Evolutionary conservation across 352 stramenopile genomes (phyloP).

Genomic region (Phytophthora brassicae): DNA sequence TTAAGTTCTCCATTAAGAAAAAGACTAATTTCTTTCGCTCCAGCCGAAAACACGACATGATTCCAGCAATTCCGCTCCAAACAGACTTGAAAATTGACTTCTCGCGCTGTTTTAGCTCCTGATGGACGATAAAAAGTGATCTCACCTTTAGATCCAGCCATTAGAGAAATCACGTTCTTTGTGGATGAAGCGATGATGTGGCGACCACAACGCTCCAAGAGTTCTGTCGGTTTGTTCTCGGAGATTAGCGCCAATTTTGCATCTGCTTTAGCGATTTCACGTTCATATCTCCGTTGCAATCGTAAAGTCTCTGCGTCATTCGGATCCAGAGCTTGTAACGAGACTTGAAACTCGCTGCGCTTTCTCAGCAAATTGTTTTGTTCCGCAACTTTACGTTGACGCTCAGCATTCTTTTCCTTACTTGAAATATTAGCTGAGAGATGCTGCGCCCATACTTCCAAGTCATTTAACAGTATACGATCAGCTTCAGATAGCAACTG

Average conservation of each 20-base stretch:
- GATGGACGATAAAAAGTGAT: conserved; percentile 45
- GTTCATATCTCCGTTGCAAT: conserved; percentile 50
- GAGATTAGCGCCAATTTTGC: conserved; percentile 54
- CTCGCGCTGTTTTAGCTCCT: conserved; percentile 27
- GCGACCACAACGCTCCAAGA: conserved; percentile 52
- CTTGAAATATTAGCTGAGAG: conserved; percentile 11
- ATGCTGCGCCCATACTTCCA: conserved; percentile 43
- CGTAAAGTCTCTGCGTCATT: conserved; percentile 30
- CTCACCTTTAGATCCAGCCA: conserved; percentile 29
- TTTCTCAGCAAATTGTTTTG: conserved; percentile 70
- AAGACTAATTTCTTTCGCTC: conserved; percentile 48
- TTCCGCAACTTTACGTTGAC: conserved; percentile 43
- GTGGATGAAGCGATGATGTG: conserved; percentile 66
- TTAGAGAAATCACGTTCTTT: conserved; percentile 55
- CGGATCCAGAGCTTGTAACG: conserved; percentile 28
- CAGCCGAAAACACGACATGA: conserved; percentile 59
- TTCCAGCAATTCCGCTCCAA: conserved; percentile 57
- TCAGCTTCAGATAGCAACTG: conserved; percentile 43
- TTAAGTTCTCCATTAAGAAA: conserved; percentile 50
- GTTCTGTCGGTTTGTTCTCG: conserved; percentile 45
- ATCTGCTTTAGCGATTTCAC: conserved; percentile 62
- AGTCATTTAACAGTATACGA: conserved; percentile 29
- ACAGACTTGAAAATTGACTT: conserved; percentile 50
- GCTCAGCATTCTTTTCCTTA: conserved; percentile 26
- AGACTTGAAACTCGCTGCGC: conserved; percentile 40